These are phyloP conservation scores for Aspergillus bridgeri DNA, from an alignment of 495 filamentous ascomycete genomes.

Conservation along the genomic window DNA sequence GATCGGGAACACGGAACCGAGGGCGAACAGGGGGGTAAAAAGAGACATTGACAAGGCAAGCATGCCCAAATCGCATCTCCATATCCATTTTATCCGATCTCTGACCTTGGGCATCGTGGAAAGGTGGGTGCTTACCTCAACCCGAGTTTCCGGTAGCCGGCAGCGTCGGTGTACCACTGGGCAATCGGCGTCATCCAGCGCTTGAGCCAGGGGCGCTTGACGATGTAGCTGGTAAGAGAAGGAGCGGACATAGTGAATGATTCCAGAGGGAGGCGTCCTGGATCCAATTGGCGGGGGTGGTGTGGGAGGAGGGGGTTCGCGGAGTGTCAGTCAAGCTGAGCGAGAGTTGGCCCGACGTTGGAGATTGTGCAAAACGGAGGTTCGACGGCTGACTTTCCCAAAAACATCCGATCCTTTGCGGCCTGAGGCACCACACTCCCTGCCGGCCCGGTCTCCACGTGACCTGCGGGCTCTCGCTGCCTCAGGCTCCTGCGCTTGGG, in stretches of 20 bases:
- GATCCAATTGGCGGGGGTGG: slow-evolving; percentile 28
- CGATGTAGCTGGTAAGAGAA: slow-evolving; percentile 64
- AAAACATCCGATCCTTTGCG: slow-evolving; percentile 26
- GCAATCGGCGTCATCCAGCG: slow-evolving; percentile 73
- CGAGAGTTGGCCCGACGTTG: slow-evolving; percentile 44
- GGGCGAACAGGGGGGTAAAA: slow-evolving; percentile 4
- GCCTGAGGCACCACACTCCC: slow-evolving; percentile 19
- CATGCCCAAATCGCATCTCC: neutral
- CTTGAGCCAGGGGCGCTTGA: slow-evolving; percentile 79
- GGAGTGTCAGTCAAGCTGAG: slow-evolving; percentile 37
- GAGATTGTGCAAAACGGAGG: slow-evolving; percentile 50
- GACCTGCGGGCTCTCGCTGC: slow-evolving; percentile 9
- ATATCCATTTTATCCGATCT: neutral
- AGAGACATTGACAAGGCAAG: neutral
- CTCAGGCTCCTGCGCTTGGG: slow-evolving; percentile 26
- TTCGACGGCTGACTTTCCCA: slow-evolving; percentile 30
- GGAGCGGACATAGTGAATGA: slow-evolving; percentile 67
- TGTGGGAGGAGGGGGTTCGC: slow-evolving; percentile 24
- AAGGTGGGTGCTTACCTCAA: slow-evolving; percentile 61
- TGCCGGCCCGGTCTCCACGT: slow-evolving; percentile 18
- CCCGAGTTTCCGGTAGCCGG: slow-evolving; percentile 91
- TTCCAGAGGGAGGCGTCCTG: slow-evolving; percentile 18
- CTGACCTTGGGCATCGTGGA: slow-evolving; percentile 5
- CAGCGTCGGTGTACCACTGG: slow-evolving; percentile 77
- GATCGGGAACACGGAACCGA: slow-evolving; percentile 14